Base-by-base conservation (phyloP, 371 early-diverging fungal genomes). In the Polyrhizophydium stewartii region DNA sequence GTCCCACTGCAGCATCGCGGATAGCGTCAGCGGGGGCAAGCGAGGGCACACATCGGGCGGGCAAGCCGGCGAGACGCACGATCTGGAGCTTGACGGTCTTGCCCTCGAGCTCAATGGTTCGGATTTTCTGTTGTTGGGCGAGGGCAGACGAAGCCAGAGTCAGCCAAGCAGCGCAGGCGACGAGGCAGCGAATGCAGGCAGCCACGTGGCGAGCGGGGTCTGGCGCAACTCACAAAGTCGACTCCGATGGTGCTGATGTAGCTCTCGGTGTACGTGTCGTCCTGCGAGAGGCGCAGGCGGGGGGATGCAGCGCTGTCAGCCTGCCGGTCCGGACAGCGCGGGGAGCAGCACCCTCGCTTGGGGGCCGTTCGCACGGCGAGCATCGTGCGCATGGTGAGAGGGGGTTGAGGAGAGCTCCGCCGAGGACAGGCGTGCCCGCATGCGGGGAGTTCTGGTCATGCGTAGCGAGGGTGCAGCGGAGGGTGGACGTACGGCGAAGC, bases 31-130 rank as follows among this genome's bases (percentile, higher is more conserved):
- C 49, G 35, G 35, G 35, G 7, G 13, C 35, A 35, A 13, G 35
- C 47, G 31, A 37, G 35, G 40, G 47, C 47, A 31, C 13, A 50
- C 13, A 6, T 25, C 3, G 21, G 31, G 55, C 33, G 55, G 55
- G 30, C 47, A 32, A 52, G 25, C n/a, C n/a, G n/a, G n/a, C 3
- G 30, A 40, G n/a, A 57, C 65, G 16, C 58, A 74, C 71, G 69
- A 99, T 97, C 78, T 99, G 99, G 45, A 99, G 87, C 82, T 99
- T 99, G 65, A 98, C 95, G 61, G 92, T 93, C 77, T 97, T 97
- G 60, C 96, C 96, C 74, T 97, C 97, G 49, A 99, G 81, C 72
- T 93, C 92, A 55, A 99, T 94, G 37, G 99, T 99, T 71, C 99
- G 94, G 77, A 99, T 99, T 87, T 99, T 99, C 77, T 74, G 59